phyloP scores from a whole-genome alignment of 2,329 filamentous ascomycete species.

The Akanthomyces uredinophilus region DNA sequence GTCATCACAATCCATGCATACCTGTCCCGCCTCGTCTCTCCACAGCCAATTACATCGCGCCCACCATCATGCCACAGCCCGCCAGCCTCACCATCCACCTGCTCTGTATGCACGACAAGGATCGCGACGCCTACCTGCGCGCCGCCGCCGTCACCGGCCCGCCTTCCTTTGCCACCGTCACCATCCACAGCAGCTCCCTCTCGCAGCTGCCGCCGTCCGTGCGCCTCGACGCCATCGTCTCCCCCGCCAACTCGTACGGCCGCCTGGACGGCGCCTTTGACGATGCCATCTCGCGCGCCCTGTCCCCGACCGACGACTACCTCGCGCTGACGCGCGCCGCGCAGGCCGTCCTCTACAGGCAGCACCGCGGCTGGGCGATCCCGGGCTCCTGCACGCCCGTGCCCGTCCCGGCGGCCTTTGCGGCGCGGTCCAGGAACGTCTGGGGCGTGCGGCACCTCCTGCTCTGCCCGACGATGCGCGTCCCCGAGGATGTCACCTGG shows the following conservation, averaged over 20 bases:
- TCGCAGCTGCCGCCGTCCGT: conserved; percentile 29
- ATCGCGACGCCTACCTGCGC: conserved; percentile 33
- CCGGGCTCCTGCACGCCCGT: conserved; percentile 47
- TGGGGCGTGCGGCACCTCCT: conserved; percentile 41
- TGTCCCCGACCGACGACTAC: conserved; percentile 41
- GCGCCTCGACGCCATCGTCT: conserved; percentile 45
- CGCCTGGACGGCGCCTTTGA: conserved; percentile 51
- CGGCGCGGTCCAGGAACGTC: conserved; percentile 27
- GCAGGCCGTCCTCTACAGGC: conserved; percentile 40
- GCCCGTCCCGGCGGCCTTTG: conserved; percentile 35
- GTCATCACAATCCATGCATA: background rate
- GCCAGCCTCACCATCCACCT: conserved; percentile 9
- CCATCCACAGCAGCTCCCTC: conserved; percentile 36
- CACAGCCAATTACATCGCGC: background rate
- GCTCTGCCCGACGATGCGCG: conserved; percentile 50
- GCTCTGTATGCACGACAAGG: conserved; percentile 13
- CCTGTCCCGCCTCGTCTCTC: background rate
- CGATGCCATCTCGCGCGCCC: conserved; percentile 45
- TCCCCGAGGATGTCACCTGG: conserved; percentile 40
- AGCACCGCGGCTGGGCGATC: conserved; percentile 45
- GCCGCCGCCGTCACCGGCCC: conserved; percentile 30
- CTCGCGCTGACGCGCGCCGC: conserved; percentile 40
- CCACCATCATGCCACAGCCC: conserved; percentile 5
- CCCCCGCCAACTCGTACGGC: conserved; percentile 50
- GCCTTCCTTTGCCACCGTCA: conserved; percentile 24